These are phyloP conservation scores for Podila horticola DNA, from an alignment of 192 early-diverging fungal species.

Conservation along the genomic window DNA sequence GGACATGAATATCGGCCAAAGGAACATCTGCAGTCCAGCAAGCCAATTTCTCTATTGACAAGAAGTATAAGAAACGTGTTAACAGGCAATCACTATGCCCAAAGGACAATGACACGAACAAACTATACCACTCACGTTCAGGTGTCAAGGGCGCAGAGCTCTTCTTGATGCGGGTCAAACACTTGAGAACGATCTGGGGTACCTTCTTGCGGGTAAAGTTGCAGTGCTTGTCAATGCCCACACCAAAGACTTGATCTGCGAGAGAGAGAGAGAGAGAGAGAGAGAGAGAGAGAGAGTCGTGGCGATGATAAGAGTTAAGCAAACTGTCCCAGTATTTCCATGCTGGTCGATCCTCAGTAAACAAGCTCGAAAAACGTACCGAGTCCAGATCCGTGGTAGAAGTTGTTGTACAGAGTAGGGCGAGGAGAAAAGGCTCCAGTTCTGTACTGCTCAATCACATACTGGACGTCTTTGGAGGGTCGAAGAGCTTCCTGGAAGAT, in stretches of 20 bases:
- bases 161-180: constrained; percentile 69
- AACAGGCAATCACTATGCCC: background rate
- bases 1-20: constrained; percentile 67
- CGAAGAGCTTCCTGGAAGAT: constrained; percentile 76
- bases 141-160: constrained; percentile 40
- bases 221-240: constrained; percentile 74
- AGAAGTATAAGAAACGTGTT: background rate
- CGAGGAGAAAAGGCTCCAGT: constrained; percentile 74
- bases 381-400: constrained; percentile 71
- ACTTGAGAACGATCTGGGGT: constrained; percentile 69
- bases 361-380: constrained; percentile 35
- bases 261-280: too few species aligned
- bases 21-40: constrained; percentile 72
- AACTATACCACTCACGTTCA: constrained; percentile 33
- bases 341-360: too few species aligned
- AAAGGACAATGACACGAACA: background rate
- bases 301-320: too few species aligned
- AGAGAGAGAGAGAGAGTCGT: too few species aligned
- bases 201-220: constrained; percentile 66
- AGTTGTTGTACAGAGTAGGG: constrained; percentile 77
- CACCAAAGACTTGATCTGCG: constrained; percentile 81
- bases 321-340: too few species aligned
- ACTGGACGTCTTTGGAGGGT: constrained; percentile 82
- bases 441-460: constrained; percentile 78
- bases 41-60: constrained; percentile 56